Base-by-base conservation (phyloP, 1,284 basidiomycete species). In the Rhodofomes roseus region DNA sequence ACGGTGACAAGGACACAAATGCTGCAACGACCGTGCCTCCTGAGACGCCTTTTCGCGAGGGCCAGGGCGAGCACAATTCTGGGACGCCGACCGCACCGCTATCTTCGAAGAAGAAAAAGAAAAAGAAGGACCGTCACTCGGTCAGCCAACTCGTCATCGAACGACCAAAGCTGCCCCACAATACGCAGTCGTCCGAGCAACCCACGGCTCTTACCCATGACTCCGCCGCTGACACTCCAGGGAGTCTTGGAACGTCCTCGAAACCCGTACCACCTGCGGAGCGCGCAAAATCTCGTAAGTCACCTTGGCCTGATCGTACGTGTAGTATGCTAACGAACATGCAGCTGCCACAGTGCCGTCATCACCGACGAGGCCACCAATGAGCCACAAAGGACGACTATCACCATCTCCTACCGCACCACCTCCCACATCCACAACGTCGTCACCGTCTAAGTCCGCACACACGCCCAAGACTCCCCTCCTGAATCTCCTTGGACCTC, bases 61-160 rank as follows among this genome's bases (percentile, higher is more conserved):
- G 14, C 4, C 20, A 48, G 37, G 50, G n/a, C 29, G 25, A 12
- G 8, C 50, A 16, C 7, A 27, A 51, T 11, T 37, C 37, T 29
- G 37, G 23, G 9, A 25, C 40, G 36, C 39, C 14, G 29, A 20
- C 18, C 4, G 31, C 40, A 37, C 57, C 57, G 39, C 11, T n/a
- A 14, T 54, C 52, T 7, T 18, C 8, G 18, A 54, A 44, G 44
- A 59, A 59, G 52, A 59, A 59, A 39, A 54, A 59, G 53, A 48
- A 54, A 18, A 59, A 59, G 52, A 59, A 59, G 52, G 20, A 44
- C 12, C 40, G 20, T 4, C 23, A 56, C 25, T 34, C 31, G 14
- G 41, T 20, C 8, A 27, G 27, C 41, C 29, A 31, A 16, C 41
- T 43, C 29, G 27, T 56, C 41, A 43, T 56, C 34, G 54, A 56